phyloP scores from a whole-genome alignment of 106 monocot species.

The Acorus gramineus region DNA sequence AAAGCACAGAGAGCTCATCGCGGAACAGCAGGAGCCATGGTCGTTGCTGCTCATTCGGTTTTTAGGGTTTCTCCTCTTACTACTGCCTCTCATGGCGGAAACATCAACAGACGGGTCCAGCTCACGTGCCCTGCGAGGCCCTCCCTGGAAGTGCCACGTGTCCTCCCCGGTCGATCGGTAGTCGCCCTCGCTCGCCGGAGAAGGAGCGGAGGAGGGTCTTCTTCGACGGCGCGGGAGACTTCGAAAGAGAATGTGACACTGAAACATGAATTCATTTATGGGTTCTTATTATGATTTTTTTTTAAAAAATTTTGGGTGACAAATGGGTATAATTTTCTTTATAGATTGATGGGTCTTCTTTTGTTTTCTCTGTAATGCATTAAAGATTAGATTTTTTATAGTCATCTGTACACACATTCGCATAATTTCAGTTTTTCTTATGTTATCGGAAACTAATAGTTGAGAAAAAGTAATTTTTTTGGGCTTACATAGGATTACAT shows the following conservation, averaged over 20 bases:
- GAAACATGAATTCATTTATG: too few relatives aligned
- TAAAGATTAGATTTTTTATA: too few relatives aligned
- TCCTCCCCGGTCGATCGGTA: neutral
- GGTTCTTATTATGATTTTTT: too few relatives aligned
- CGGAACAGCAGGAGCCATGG: neutral
- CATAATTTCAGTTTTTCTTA: too few relatives aligned
- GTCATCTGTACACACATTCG: too few relatives aligned
- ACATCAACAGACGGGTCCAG: neutral
- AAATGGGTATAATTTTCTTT: neutral
- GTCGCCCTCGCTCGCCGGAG: slow-evolving; percentile 4
- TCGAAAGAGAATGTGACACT: slow-evolving; percentile 1
- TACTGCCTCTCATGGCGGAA: neutral
- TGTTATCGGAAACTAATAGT: too few relatives aligned
- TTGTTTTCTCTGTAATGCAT: neutral
- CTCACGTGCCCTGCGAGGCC: neutral
- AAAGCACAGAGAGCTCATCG: too few relatives aligned
- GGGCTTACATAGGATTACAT: too few relatives aligned
- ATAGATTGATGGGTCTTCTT: neutral
- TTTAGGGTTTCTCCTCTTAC: neutral
- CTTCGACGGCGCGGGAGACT: too few relatives aligned
- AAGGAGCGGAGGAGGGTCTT: neutral
- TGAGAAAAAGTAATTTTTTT: too few relatives aligned
- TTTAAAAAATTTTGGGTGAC: too few relatives aligned
- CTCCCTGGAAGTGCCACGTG: neutral
- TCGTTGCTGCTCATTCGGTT: neutral